Evolutionary conservation across 192 early-diverging fungal genomes (phyloP), one percentile per base, ranked within the genome.

Genomic region (Coemansia sp.): DNA sequence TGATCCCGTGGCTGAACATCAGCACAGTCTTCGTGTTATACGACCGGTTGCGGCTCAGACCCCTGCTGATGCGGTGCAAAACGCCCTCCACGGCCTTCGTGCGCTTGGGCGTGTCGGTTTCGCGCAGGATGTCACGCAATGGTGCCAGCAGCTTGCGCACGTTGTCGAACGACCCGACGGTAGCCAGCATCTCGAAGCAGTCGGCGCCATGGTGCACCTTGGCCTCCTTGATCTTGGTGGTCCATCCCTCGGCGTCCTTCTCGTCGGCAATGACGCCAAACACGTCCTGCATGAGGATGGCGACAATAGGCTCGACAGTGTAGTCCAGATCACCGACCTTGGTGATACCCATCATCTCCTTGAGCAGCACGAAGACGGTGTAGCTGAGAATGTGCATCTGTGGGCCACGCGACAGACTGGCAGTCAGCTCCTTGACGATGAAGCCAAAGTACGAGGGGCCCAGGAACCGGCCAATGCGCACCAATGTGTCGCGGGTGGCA

Each of bases 371-470:
- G 68, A 98, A 92, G 56, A 97, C 66, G 1, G 97, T 98, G 78
- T 89, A 98, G 44, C 93, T 94, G n/a, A 99, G 88, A 14, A 99
- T 93, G 76, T 99, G 97, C 36, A 93, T 84, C 66, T 96, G 92
- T 66, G 94, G 93, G 45, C 97, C 98, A 6, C 92, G 85, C 31
- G 87, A 83, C 53, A 99, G 74, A 21, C 90, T 89, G 17, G 87
- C 78, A 48, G 82, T 79, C 37, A 99, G 82, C 74, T 97, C 94
- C 66, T 91, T 92, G 17, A 99, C 70, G 51, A 99, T 88, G 75
- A 96, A 99, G 9, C 84, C 86, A 62, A 99, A 89, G 81, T 93
- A 98, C 7, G 75, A 42, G 1, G 93, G 85, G 6, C 95, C 95
- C 16, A 99, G 80, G 73, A 94, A 88, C 40, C 87, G 87, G 10